Evolutionary conservation across 306 rosid species (phyloP).

Genomic region (Pachyrhizus erosus): DNA sequence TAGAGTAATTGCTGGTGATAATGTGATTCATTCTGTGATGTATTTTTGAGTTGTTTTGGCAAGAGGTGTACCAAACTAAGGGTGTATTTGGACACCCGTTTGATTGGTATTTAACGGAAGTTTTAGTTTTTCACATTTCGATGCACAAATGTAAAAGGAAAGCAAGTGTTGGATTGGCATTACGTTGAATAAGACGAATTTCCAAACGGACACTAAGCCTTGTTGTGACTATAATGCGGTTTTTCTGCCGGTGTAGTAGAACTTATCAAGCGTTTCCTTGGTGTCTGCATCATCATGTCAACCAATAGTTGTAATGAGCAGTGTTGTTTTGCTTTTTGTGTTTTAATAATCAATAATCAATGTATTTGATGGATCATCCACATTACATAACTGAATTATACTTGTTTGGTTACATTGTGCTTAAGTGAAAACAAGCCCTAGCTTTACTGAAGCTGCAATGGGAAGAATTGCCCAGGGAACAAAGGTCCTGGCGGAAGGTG

Average conservation of each 20-base stretch:
- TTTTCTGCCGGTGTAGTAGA: no score
- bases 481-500: slow-evolving; percentile 94
- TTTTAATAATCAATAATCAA: not conserved
- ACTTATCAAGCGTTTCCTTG: not conserved
- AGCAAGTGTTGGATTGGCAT: no score
- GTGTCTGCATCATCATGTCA: not conserved
- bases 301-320: not conserved
- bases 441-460: slow-evolving; percentile 89
- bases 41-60: not conserved
- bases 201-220: no score
- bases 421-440: slow-evolving; percentile 90
- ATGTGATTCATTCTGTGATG: slow-evolving; percentile 12
- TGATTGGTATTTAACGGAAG: no score
- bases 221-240: no score
- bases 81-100: no score
- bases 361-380: not conserved
- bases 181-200: no score
- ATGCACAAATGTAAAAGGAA: no score
- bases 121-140: no score
- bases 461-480: slow-evolving; percentile 99
- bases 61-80: not conserved
- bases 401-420: slow-evolving; percentile 17
- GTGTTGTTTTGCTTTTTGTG: not conserved
- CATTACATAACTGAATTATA: slow-evolving; percentile 33
- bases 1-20: not conserved